A percentile compares a stretch with the other conserved stretches of the same genome.
Conservation (phyloP, 2,329 filamentous ascomycete genomes). For the Fusarium oxysporum region DNA sequence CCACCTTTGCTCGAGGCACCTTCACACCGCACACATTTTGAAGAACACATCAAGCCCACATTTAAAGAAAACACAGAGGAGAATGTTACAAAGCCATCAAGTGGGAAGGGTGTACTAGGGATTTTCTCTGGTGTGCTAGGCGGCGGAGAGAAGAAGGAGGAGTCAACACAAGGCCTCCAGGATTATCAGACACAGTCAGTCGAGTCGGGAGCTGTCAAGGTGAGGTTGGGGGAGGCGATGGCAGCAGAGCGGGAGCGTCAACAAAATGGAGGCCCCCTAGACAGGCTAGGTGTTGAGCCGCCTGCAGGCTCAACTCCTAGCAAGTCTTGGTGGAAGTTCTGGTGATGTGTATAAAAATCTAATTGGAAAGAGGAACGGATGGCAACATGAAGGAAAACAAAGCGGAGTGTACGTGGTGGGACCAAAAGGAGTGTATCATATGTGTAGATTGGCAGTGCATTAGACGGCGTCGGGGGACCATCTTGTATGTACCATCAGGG, state of each 20-base stretch:
- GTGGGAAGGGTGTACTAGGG: constrained; percentile 53
- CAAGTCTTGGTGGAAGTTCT: constrained; percentile 65
- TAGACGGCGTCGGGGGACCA: constrained; percentile 57
- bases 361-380: constrained; percentile 36
- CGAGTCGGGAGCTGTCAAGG: constrained; percentile 47
- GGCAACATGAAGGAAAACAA: constrained; percentile 20
- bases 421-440: constrained; percentile 55
- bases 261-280: constrained; percentile 61
- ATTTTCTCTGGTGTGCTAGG: constrained; percentile 49
- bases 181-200: constrained; percentile 33
- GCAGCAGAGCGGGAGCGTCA: constrained; percentile 64
- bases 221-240: constrained; percentile 54
- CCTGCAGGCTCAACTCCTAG: constrained; percentile 50
- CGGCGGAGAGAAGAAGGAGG: constrained; percentile 38
- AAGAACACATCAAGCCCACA: constrained; percentile 51
- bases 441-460: constrained; percentile 59
- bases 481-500: constrained; percentile 51
- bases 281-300: constrained; percentile 59
- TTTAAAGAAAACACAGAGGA: constrained; percentile 42
- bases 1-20: constrained; percentile 64
- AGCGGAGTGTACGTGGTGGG: constrained; percentile 34
- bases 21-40: constrained; percentile 52
- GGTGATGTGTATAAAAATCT: constrained; percentile 41
- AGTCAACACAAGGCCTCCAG: constrained; percentile 26
- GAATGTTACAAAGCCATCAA: constrained; percentile 32